Base-by-base conservation (phyloP, 2,329 filamentous ascomycete species). In the Pseudocercospora fuligena region DNA sequence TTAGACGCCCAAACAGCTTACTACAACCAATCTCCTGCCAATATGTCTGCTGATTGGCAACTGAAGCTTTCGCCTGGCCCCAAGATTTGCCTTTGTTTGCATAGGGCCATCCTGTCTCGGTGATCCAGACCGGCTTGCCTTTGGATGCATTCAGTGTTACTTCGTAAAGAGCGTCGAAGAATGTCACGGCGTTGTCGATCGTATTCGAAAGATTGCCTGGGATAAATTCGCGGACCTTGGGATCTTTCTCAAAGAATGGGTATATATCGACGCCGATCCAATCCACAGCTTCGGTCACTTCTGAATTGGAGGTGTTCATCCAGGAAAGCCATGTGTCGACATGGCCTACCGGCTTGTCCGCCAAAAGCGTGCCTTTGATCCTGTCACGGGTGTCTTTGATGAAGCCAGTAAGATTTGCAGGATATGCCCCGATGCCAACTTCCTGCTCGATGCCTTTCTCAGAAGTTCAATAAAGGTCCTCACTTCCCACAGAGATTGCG, bases 241-340 rank as follows among this genome's bases (percentile, higher is more conserved):
- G 54, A 67, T 88, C 90, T 73, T 84, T 85, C 82, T 97, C 88
- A 82, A 90, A 97, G 85, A 93, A 97, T 21, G 71, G 68, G 64
- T 76, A 78, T 19, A 89, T 90, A 77, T 97, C 92, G 78, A 94
- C 88, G 71, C 93, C 93, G 67, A 97, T 79, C 85, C 89, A 97
- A 83, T 97, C 93, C 69, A 85, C 81, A 47, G 86, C 87, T 9
- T 89, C 83, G 66, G 92, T 88, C 66, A 96, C 88, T 49, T 85
- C 87, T 58, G 81, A 80, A 85, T 94, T 96, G 75, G 89, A 87
- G 60, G 81, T 79, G 79, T 96, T 93, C 77, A 88, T 88, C 84
- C 88, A 94, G 61, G 87, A 88, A 40, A 70, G 73, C 92, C 92
- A 97, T 60, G 93, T 96, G 77, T 97, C 93, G 77, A 97, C 93